These are phyloP conservation scores for Penicillium griseofulvum DNA, from an alignment of 2,329 filamentous ascomycete genomes.

Conservation along the genomic window DNA sequence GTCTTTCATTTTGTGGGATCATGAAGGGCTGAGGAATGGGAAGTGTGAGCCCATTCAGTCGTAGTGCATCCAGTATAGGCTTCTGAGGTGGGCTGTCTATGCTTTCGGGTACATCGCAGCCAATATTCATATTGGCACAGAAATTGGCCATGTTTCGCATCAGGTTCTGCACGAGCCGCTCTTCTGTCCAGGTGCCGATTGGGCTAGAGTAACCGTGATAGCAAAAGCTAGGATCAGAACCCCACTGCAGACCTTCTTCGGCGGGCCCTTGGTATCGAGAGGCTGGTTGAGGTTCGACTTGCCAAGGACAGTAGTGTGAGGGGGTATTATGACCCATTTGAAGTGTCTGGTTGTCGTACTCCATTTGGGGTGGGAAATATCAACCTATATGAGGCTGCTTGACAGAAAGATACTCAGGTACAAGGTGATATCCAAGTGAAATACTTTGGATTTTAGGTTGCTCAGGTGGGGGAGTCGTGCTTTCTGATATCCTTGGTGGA, in stretches of 20 bases:
- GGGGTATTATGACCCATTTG: not conserved
- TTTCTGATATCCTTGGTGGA: not conserved
- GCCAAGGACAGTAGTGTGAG: constrained; percentile 1
- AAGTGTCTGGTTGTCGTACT: not conserved
- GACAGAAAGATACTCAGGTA: too few species aligned
- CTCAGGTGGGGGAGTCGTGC: not conserved
- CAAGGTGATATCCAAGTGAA: not conserved
- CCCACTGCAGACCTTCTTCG: constrained; percentile 21
- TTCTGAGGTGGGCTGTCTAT: not conserved
- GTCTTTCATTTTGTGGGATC: not conserved
- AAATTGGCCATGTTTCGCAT: constrained; percentile 22
- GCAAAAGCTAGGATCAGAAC: constrained; percentile 23
- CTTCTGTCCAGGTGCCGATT: constrained; percentile 23
- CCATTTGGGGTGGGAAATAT: not conserved
- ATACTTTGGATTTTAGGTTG: not conserved
- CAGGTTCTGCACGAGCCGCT: constrained; percentile 17
- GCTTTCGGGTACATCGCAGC: constrained; percentile 1
- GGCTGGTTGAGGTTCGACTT: constrained; percentile 2
- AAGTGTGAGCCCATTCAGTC: constrained; percentile 6
- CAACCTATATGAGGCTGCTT: not conserved
- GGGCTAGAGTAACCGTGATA: constrained; percentile 23
- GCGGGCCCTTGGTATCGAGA: constrained; percentile 1
- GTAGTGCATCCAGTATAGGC: not conserved
- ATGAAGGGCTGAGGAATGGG: not conserved
- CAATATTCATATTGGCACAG: constrained; percentile 12